A percentile compares a stretch with the other conserved stretches of the same genome.
phyloP scores from a whole-genome alignment of 495 filamentous ascomycete genomes.

The Terfezia boudieri region DNA sequence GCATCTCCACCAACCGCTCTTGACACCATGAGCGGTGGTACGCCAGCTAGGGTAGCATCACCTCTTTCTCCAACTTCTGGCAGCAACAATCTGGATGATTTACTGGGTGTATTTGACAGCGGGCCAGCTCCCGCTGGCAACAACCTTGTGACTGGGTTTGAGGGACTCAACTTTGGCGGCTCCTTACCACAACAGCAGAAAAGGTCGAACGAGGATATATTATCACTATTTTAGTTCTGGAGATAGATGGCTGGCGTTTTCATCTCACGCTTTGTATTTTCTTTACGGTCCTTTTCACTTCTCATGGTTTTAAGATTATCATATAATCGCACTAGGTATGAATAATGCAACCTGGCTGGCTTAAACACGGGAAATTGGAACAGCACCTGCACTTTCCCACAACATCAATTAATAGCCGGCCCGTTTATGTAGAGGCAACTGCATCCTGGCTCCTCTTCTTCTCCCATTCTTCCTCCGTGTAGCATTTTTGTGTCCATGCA shows the following conservation, averaged over 20 bases:
- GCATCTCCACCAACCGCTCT: conserved; percentile 33
- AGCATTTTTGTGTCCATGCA: conserved; percentile 96
- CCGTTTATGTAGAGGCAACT: not conserved
- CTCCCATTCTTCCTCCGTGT: conserved; percentile 85
- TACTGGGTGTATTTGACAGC: conserved; percentile 60
- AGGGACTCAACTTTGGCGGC: conserved; percentile 49
- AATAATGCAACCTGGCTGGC: no score
- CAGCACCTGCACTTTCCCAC: no score
- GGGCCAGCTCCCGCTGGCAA: conserved; percentile 20
- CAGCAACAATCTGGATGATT: conserved; percentile 59
- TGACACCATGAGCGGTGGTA: conserved; percentile 27
- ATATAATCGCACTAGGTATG: no score
- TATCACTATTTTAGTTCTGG: conserved; percentile 56
- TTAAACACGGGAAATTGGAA: no score
- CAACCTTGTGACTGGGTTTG: conserved; percentile 41
- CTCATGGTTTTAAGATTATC: no score
- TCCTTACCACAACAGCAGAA: conserved; percentile 36
- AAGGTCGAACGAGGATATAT: conserved; percentile 66
- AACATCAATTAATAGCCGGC: no score
- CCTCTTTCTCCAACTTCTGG: conserved; percentile 56
- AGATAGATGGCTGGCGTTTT: not conserved
- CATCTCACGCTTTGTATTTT: no score
- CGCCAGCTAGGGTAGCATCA: conserved; percentile 42
- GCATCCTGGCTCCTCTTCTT: conserved; percentile 28
- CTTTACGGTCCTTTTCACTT: no score